These are phyloP conservation scores for Verticillium klebahnii DNA, from an alignment of 2,329 filamentous ascomycete species.

Conservation along the genomic window DNA sequence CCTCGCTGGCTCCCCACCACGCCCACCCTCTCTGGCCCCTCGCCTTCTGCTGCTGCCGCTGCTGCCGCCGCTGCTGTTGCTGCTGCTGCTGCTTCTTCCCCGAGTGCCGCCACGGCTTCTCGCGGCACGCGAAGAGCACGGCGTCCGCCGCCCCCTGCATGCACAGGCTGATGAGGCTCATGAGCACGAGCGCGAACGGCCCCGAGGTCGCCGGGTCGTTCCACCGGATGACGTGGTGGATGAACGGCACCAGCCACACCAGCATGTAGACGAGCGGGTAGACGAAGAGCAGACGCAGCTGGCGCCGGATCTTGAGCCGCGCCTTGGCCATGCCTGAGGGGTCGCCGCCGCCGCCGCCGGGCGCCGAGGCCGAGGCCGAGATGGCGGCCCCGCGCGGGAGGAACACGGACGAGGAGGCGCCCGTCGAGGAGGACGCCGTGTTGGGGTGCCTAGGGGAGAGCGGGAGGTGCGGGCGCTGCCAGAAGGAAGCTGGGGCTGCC, in stretches of 20 bases:
- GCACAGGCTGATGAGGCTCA: constrained; percentile 54
- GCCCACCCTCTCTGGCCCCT: constrained; percentile 20
- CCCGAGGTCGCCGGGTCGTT: constrained; percentile 21
- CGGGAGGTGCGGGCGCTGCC: neutral
- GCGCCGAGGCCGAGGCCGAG: neutral
- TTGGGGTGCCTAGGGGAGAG: constrained; percentile 11
- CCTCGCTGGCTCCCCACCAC: constrained; percentile 7
- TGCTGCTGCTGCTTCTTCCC: constrained; percentile 37
- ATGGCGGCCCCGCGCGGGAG: constrained; percentile 9
- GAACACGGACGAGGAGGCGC: constrained; percentile 9
- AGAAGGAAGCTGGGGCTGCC: neutral
- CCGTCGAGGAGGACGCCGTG: too few species aligned
- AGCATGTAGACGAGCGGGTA: constrained; percentile 70
- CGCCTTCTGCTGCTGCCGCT: constrained; percentile 1
- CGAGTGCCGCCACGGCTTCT: constrained; percentile 63
- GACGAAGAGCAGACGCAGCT: constrained; percentile 68
- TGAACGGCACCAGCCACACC: constrained; percentile 70
- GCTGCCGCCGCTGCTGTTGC: constrained; percentile 16
- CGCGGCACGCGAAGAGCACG: constrained; percentile 61
- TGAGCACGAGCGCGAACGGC: constrained; percentile 51
- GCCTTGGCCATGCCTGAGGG: constrained; percentile 23
- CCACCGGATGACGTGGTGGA: constrained; percentile 58
- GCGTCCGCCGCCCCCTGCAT: constrained; percentile 66
- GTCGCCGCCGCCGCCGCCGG: neutral
- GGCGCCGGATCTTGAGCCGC: constrained; percentile 57